Base-by-base conservation (phyloP, 805 yeast genomes). In the Myxozyma vanderwaltii region DNA sequence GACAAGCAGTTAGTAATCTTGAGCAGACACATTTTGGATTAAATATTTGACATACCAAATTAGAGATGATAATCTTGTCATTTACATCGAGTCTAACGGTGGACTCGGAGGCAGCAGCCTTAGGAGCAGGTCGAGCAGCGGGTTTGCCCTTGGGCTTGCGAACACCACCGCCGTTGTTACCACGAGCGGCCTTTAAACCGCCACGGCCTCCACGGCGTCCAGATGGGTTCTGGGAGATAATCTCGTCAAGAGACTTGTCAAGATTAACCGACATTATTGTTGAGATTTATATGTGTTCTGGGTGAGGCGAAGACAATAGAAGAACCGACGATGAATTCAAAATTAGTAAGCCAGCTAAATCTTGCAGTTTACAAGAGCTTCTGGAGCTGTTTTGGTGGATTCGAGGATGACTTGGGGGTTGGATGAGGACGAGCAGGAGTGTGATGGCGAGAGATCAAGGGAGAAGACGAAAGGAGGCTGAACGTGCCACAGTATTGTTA, bases 231-330 rank as follows among this genome's bases (percentile, higher is more conserved):
- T 88, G 76, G 60, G 96, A 83, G 72, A 92, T 88, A 75, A 92
- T 92, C 70, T 91, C 97, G 79, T 92, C 99, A 72, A 92, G 84
- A 51, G 97, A 89, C 79, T 89, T 88, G 78, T 92, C 97, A 77
- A 92, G 82, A 70, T 88, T 81, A 65, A 86, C 81, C 73, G 95
- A 86, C 91, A 86, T 88, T 59, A 53, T 72, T 13, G 48, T 13
- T 23, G 3, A 2, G 45, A 26, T 27, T 27, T 21, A 15, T 21
- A 13, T 26, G 10, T 29, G 33, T 7, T 29, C 10, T 6, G 33
- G 6, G 33, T 29, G n/a, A n/a, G n/a, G n/a, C n/a, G n/a, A n/a
- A n/a, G n/a, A n/a, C n/a, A n/a, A n/a, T n/a, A n/a, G n/a, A n/a
- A n/a, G n/a, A n/a, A n/a, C n/a, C n/a, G n/a, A n/a, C n/a, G n/a